Conservation (phyloP, 2,329 filamentous ascomycete species). For the Exserohilum turcica region DNA sequence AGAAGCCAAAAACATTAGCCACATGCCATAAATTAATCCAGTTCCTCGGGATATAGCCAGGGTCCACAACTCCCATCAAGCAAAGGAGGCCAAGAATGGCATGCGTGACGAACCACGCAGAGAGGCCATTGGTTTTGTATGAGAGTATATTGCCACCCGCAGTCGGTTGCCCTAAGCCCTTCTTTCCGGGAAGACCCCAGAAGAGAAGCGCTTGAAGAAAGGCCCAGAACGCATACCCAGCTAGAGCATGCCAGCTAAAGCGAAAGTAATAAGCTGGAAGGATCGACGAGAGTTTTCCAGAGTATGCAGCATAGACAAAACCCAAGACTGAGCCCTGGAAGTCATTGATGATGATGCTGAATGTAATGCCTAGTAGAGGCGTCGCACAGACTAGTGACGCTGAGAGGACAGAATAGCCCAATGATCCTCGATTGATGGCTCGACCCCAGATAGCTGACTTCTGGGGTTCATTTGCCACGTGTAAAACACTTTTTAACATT, state of each 20-base stretch:
- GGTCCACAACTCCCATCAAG: not conserved
- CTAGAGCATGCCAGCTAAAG: not conserved
- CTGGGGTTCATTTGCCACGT: not conserved
- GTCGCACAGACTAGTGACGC: not conserved
- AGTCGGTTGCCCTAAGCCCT: not conserved
- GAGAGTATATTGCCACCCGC: not conserved
- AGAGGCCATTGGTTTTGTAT: not conserved
- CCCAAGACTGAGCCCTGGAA: not conserved
- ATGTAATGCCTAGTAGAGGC: not conserved
- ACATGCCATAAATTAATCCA: not conserved
- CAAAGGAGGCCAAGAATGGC: not conserved
- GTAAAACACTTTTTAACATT: not conserved
- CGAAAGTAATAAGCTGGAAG: not conserved
- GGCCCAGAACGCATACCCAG: not conserved
- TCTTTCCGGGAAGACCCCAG: not conserved
- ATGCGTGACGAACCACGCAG: not conserved
- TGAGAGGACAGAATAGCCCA: not conserved
- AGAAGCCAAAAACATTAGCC: not conserved
- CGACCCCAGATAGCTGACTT: not conserved
- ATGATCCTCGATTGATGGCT: not conserved
- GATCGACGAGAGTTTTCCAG: not conserved
- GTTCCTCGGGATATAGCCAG: not conserved
- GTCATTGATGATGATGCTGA: not conserved
- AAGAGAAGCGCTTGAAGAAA: not conserved
- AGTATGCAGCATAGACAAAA: not conserved